Conservation (phyloP, 2,329 filamentous ascomycete genomes). For the Xylaria sp. region DNA sequence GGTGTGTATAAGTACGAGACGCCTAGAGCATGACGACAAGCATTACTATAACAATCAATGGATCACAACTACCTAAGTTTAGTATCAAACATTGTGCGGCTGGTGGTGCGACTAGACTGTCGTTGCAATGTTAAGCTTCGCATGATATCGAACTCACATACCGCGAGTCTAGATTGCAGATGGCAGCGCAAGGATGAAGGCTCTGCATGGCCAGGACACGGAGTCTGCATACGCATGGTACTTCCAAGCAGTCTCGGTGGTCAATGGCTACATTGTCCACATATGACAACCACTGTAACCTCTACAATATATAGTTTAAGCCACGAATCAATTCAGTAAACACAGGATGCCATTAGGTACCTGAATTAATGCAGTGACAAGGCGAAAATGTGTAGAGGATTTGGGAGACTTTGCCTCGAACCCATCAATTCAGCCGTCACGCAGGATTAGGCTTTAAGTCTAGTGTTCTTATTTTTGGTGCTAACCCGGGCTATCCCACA, state of each 20-base stretch:
- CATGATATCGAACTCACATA: not conserved
- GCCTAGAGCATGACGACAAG: not conserved
- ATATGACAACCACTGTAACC: no score
- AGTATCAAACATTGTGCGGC: not conserved
- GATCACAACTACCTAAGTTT: not conserved
- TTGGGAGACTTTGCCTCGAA: no score
- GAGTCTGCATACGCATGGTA: not conserved
- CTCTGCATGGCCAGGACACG: not conserved
- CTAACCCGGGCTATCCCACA: constrained; percentile 38
- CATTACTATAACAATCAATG: not conserved
- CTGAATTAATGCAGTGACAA: no score
- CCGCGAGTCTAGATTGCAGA: not conserved
- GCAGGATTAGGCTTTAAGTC: not conserved
- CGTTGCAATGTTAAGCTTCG: not conserved
- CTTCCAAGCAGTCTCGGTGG: not conserved
- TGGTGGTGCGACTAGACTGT: not conserved
- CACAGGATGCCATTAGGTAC: no score
- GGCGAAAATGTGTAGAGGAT: no score
- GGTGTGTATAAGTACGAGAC: not conserved
- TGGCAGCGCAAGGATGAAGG: not conserved
- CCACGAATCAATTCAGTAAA: no score
- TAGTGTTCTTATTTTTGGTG: not conserved
- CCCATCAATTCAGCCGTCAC: no score
- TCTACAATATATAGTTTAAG: no score
- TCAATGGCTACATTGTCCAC: not conserved